Base-by-base conservation (phyloP, 2,329 filamentous ascomycete species). In the Stemphylium vesicarium region DNA sequence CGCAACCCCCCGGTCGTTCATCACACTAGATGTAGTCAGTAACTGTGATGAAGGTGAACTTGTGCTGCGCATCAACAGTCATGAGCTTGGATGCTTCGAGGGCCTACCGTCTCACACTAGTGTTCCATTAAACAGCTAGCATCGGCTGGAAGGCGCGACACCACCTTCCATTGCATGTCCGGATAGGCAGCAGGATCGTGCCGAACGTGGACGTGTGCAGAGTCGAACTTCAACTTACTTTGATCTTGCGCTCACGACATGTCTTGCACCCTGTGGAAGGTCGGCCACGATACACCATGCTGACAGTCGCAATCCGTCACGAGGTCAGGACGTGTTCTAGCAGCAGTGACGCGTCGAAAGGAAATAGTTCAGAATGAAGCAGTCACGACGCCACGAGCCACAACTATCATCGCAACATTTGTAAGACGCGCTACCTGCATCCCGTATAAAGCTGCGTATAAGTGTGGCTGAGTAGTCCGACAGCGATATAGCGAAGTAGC, bases 191-290 rank as follows among this genome's bases (percentile, higher is more conserved):
- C 37, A 18, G 24, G 11, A 18, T 20, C 18, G 12, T 29, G 38
- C 12, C 31, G 24, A 7, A 24, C 13, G 12, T n/a, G 16, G 18
- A 26, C 3, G 36, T 48, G 24, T 45, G 41, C 32, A 43, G 41
- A 51, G 12, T 3, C 12, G 38, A 24, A 16, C 12, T 22, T 8
- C 41, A 13, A 57, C 70, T 51, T 44, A 78, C 76, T 65, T 75
- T 77, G 38, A 77, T 70, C 56, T 77, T 78, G 41, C 76, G 70
- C 44, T 76, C 68, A n/a, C 75, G 70, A 59, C 76, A 78, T 43
- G 60, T 72, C 42, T 64, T 64, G 45, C 71, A 73, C 5, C 70
- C 71, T 11, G 69, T 73, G 8, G 69, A 73, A 2, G 71, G 71
- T 15, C 63, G 65, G 7, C 71, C 71, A 15, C 71, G 63, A 49